These are phyloP conservation scores for Eimeria praecox DNA, from an alignment of 169 alveolate species.

Conservation along the genomic window DNA sequence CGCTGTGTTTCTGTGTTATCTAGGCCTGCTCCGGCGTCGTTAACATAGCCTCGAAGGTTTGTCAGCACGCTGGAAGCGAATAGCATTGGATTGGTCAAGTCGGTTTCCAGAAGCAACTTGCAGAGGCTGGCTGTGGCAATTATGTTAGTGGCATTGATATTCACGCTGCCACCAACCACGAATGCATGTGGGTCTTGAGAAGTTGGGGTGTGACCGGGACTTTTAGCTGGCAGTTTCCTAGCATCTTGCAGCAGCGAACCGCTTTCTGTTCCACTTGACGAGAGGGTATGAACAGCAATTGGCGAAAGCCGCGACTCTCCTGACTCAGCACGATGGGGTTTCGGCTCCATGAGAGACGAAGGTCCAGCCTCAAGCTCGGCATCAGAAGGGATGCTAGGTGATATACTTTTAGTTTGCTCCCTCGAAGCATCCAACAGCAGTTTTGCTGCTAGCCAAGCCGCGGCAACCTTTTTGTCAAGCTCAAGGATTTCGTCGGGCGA, in stretches of 20 bases:
- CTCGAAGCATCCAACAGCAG: constrained; percentile 30
- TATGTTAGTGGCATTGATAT: constrained; percentile 3
- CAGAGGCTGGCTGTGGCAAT: constrained; percentile 31
- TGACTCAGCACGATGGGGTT: neutral
- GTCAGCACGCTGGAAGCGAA: neutral
- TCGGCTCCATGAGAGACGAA: neutral
- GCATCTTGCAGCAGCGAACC: neutral
- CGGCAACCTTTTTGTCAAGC: constrained; percentile 48
- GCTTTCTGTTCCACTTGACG: constrained; percentile 15
- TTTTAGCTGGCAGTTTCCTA: neutral
- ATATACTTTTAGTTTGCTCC: neutral
- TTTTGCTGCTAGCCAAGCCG: constrained; percentile 43
- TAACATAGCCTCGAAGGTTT: constrained; percentile 47
- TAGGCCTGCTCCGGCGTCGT: constrained; percentile 59
- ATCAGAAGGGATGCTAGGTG: neutral
- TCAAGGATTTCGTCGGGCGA: constrained; percentile 20
- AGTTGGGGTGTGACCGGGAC: neutral
- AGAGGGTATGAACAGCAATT: neutral
- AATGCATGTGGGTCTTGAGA: neutral
- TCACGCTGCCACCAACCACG: constrained; percentile 38
- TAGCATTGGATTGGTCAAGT: constrained; percentile 19
- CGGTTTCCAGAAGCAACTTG: constrained; percentile 12
- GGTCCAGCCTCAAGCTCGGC: neutral
- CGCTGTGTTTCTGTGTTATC: constrained; percentile 37
- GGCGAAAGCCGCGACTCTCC: neutral